Conservation (phyloP, 805 yeast genomes). For the Hanseniaspora taiwanica region DNA sequence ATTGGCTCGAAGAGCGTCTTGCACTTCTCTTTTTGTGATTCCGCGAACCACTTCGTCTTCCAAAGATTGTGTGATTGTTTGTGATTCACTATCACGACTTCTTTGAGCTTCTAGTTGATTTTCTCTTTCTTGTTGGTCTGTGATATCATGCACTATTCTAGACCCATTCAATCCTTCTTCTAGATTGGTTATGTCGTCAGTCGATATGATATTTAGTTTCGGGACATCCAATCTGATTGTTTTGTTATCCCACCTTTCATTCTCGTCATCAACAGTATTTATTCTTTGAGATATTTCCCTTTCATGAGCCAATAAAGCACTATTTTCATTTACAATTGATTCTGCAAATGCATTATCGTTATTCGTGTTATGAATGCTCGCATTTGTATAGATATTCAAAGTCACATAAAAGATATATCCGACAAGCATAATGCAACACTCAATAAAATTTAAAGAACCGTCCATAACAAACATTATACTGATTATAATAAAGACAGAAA, state of each 20-base stretch:
- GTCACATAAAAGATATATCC: conserved; percentile 48
- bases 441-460: conserved; percentile 40
- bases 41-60: not conserved
- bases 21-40: not conserved
- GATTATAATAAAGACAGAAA: conserved; percentile 35
- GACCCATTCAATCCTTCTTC: conserved; percentile 1
- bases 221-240: conserved; percentile 4
- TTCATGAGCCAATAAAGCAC: too few relatives aligned
- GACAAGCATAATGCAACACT: conserved; percentile 43
- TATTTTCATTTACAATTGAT: too few relatives aligned
- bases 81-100: too few relatives aligned
- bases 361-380: too few relatives aligned
- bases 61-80: not conserved
- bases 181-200: not conserved
- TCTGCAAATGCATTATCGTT: too few relatives aligned
- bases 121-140: too few relatives aligned
- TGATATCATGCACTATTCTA: not conserved
- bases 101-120: too few relatives aligned
- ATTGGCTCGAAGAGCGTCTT: not conserved
- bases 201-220: not conserved
- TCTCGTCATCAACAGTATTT: not conserved
- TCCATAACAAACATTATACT: conserved; percentile 40
- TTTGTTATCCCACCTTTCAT: conserved; percentile 26
- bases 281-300: too few relatives aligned
- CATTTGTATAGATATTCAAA: not conserved